phyloP scores from a whole-genome alignment of 2,329 filamentous ascomycete genomes.

The Aureobasidium sp. region DNA sequence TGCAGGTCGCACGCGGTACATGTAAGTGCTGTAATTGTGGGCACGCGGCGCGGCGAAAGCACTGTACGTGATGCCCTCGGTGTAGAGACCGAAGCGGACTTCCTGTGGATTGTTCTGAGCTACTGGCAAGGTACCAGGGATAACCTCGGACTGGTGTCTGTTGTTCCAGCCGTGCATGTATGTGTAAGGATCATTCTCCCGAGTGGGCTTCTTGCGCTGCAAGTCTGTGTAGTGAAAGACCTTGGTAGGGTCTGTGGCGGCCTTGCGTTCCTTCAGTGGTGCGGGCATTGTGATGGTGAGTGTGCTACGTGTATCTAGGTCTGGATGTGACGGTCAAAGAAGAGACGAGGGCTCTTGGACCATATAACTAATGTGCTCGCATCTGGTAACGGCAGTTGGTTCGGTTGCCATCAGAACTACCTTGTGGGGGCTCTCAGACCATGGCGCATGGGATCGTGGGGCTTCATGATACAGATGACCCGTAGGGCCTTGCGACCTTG shows the following conservation, averaged over 20 bases:
- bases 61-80: slow-evolving; percentile 40
- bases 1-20: slow-evolving; percentile 39
- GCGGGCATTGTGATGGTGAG: slow-evolving; percentile 2
- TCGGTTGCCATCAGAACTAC: background rate
- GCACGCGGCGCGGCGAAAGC: slow-evolving; percentile 38
- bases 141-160: slow-evolving; percentile 35
- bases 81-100: slow-evolving; percentile 39
- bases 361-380: background rate
- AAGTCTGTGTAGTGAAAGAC: slow-evolving; percentile 34
- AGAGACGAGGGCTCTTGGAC: background rate
- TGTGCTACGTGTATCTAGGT: background rate
- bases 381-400: background rate
- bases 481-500: background rate
- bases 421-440: background rate
- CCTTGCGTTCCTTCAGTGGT: slow-evolving; percentile 23
- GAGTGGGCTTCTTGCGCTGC: slow-evolving; percentile 32
- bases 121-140: slow-evolving; percentile 37
- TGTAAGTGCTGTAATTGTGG: slow-evolving; percentile 38
- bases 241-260: slow-evolving; percentile 32
- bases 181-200: slow-evolving; percentile 33
- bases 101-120: slow-evolving; percentile 39
- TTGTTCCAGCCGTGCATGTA: slow-evolving; percentile 35
- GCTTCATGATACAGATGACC: background rate
- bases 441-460: background rate
- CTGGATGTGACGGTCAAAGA: background rate